These are phyloP conservation scores for Yarrowia phangngaensis DNA, from an alignment of 805 yeast genomes.

Conservation along the genomic window DNA sequence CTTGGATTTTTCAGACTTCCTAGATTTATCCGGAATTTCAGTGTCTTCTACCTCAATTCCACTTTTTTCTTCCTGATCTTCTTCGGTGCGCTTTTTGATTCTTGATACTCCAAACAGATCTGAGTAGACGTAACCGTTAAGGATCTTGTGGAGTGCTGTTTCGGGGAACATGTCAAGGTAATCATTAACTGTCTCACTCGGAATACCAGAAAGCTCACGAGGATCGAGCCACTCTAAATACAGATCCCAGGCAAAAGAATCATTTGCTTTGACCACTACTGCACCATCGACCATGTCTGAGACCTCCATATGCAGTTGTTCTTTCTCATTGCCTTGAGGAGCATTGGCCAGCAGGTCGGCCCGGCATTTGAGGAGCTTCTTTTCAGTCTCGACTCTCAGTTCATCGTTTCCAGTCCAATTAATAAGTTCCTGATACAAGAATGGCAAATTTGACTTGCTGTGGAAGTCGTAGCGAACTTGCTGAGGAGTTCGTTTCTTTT, in stretches of 20 bases:
- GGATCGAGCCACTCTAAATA: slow-evolving; percentile 73
- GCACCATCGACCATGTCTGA: slow-evolving; percentile 62
- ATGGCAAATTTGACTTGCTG: slow-evolving; percentile 50
- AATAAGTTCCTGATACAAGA: slow-evolving; percentile 53
- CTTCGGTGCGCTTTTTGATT: slow-evolving; percentile 30
- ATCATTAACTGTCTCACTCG: slow-evolving; percentile 45
- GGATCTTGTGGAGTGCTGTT: slow-evolving; percentile 58
- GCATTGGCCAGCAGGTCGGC: slow-evolving; percentile 39
- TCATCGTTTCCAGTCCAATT: slow-evolving; percentile 60
- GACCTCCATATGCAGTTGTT: slow-evolving; percentile 44
- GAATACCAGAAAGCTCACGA: slow-evolving; percentile 48
- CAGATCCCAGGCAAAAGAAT: slow-evolving; percentile 65
- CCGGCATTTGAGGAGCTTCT: slow-evolving; percentile 54
- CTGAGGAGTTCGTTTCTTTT: slow-evolving; percentile 33
- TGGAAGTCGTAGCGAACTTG: slow-evolving; percentile 48
- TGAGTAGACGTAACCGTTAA: slow-evolving; percentile 62
- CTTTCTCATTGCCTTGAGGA: slow-evolving; percentile 47
- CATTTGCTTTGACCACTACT: slow-evolving; percentile 61
- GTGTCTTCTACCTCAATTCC: slow-evolving; percentile 31
- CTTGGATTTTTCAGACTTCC: neutral
- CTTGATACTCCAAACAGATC: slow-evolving; percentile 58
- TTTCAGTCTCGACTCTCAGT: slow-evolving; percentile 56
- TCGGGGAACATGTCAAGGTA: slow-evolving; percentile 56
- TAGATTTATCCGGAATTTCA: slow-evolving; percentile 21
- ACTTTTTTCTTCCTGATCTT: neutral